Base-by-base conservation (phyloP, 2,329 filamentous ascomycete species). In the Alternaria viburni region DNA sequence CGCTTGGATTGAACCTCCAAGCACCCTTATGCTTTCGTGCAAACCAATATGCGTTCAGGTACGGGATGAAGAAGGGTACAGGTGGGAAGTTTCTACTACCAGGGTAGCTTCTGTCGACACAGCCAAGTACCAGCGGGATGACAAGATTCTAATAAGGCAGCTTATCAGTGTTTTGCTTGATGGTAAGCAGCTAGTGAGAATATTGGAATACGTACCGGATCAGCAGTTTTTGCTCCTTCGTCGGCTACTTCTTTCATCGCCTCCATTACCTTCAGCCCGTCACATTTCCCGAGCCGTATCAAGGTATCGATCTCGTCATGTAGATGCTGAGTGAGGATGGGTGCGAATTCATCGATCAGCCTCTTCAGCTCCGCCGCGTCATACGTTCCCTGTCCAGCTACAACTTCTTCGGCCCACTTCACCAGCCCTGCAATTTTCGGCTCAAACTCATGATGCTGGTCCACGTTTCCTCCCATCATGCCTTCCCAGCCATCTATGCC, bases 1-100 rank as follows among this genome's bases (percentile, higher is more conserved):
- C 75, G 55, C 74, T 78, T 17, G 79, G 77, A 66, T 76, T 76
- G 62, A 79, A 81, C 43, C 73, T 63, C 79, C 77, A 80, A 17
- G 66, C 69, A 2, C 75, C 74, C 28, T 65, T 66, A 63, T 80
- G 62, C 55, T 68, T 70, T 54, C 73, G 64, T 8, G 62, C 61
- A 58, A 79, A 80, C 61, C 69, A 73, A 59, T 75, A 76, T 19
- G 79, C 70, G 41, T 79, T 77, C 36, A 80, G 50, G 41, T 72
- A 79, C 21, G 73, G 77, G 19, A 80, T 61, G 54, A 79, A 77
- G 64, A 75, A 75, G 0, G 79, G 78, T 10, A 80, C 63, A 13
- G 74, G 54, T 2, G 79, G 77, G 45, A 79, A 80, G 25, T 73
- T 59, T 19, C 72, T 69, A 3, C 70, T 73, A n/a, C 72, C 74